A percentile compares a stretch with the other conserved stretches of the same genome.
Conservation (phyloP, 2,329 filamentous ascomycete species). For the Pseudogymnoascus sp. region DNA sequence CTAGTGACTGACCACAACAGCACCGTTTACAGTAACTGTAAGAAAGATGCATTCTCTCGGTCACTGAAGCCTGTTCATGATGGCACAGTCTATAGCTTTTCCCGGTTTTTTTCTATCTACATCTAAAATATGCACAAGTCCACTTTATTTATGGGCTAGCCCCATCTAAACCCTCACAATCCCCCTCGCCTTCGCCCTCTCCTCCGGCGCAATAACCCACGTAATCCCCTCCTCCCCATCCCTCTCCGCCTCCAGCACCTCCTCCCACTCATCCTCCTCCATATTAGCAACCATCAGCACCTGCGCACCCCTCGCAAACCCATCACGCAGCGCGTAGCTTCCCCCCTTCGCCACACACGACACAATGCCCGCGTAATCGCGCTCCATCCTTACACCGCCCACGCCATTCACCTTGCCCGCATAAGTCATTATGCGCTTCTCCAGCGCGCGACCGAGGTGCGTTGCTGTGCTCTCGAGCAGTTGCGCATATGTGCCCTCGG, state of each 20-base stretch:
- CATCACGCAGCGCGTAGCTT: constrained; percentile 71
- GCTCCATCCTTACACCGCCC: constrained; percentile 75
- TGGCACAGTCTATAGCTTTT: neutral
- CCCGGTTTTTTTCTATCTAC: neutral
- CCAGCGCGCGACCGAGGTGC: constrained; percentile 71
- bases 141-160: neutral
- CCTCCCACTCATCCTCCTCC: constrained; percentile 94
- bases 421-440: constrained; percentile 81
- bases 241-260: constrained; percentile 48
- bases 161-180: constrained; percentile 45
- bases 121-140: neutral
- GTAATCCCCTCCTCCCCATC: constrained; percentile 59
- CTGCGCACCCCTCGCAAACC: constrained; percentile 70
- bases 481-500: constrained; percentile 66
- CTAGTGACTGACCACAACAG: neutral
- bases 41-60: neutral
- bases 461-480: constrained; percentile 67
- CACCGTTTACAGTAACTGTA: neutral
- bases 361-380: constrained; percentile 74
- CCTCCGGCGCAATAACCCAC: constrained; percentile 67
- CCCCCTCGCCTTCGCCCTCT: constrained; percentile 64
- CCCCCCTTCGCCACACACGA: constrained; percentile 58
- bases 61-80: neutral
- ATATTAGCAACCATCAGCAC: constrained; percentile 84
- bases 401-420: constrained; percentile 70